Evolutionary conservation across 2,329 filamentous ascomycete species (phyloP), one percentile per base, ranked within the genome.

Genomic region (Curvularia sp.): DNA sequence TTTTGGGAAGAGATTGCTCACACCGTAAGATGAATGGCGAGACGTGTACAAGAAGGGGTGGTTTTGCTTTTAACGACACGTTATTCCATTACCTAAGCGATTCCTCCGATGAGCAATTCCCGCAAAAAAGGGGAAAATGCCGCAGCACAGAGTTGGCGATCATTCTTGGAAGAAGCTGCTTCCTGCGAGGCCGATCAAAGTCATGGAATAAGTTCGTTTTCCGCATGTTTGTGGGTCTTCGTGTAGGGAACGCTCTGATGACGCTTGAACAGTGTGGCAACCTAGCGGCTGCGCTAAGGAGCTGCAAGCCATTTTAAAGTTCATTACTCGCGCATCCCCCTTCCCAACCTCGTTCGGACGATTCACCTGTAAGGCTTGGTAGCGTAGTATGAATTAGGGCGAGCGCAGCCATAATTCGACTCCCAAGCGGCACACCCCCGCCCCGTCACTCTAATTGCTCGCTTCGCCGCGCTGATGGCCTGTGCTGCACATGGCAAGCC

Each of bases 21-120:
- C 34, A 49, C 34, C 34, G 23, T 34, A 49, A 49, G 21, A 38
- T 6, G 18, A 7, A 13, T 39, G 23, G 5, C 9, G 5, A n/a
- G 32, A 18, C 18, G 8, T 12, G 9, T 15, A 38, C 13, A n/a
- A 39, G 18, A 27, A 27, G 32, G 15, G 3, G 10, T 18, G 25
- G 32, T 28, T 38, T 27, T 48, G 45, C n/a, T 49, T 47, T 49
- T 38, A 10, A n/a, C 12, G 21, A 23, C 9, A 10, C 9, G n/a
- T 34, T 39, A 21, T 38, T 49, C 23, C 25, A 39, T 49, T 49
- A 49, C 47, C 47, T 49, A 49, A 49, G 34, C 21, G 36, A 27
- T 39, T 49, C 18, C 47, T 15, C 1, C 12, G 25, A 39, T 5
- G 15, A 18, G 47, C 12, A 49, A 27, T 39, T 39, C 13, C 9